phyloP scores from a whole-genome alignment of 2,329 filamentous ascomycete species.

The Chrysoporthe deuterocubensis region DNA sequence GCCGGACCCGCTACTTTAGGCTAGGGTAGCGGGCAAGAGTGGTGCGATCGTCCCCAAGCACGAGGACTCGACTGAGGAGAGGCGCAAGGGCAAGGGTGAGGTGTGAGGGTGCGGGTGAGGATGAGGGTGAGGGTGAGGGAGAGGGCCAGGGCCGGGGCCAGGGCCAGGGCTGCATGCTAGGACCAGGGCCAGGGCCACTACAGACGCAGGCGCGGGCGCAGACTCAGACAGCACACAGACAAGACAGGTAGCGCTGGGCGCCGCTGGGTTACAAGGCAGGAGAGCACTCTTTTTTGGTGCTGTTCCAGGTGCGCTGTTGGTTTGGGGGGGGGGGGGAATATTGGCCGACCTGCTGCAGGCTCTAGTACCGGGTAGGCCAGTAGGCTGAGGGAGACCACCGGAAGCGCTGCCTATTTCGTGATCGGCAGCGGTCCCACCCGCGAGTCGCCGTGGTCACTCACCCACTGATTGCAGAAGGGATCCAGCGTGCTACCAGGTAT shows the following conservation, averaged over 20 bases:
- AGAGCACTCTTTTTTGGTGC: not conserved
- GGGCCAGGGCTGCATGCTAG: not conserved
- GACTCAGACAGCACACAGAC: too few relatives aligned
- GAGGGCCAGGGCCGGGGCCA: not conserved
- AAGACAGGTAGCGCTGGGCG: too few relatives aligned
- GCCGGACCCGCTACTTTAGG: not conserved
- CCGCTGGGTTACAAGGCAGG: not conserved
- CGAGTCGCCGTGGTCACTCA: not conserved
- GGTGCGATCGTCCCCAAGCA: not conserved
- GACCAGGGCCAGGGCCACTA: not conserved
- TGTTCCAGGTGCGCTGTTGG: not conserved
- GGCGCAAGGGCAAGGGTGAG: not conserved
- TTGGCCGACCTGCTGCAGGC: slow-evolving; percentile 2
- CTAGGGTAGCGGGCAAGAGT: slow-evolving; percentile 8
- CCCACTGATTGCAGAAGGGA: too few relatives aligned
- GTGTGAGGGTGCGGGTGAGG: too few relatives aligned
- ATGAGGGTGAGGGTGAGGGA: not conserved
- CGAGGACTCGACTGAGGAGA: not conserved
- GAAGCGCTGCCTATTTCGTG: slow-evolving; percentile 6
- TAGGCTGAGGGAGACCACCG: not conserved
- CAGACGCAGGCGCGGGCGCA: not conserved
- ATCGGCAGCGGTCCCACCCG: slow-evolving; percentile 2
- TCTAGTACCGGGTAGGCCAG: not conserved
- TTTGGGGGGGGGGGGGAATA: not conserved
- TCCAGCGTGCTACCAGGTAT: too few relatives aligned